phyloP scores from a whole-genome alignment of 768 basidiomycete genomes.

The Agaricus subrufescens region DNA sequence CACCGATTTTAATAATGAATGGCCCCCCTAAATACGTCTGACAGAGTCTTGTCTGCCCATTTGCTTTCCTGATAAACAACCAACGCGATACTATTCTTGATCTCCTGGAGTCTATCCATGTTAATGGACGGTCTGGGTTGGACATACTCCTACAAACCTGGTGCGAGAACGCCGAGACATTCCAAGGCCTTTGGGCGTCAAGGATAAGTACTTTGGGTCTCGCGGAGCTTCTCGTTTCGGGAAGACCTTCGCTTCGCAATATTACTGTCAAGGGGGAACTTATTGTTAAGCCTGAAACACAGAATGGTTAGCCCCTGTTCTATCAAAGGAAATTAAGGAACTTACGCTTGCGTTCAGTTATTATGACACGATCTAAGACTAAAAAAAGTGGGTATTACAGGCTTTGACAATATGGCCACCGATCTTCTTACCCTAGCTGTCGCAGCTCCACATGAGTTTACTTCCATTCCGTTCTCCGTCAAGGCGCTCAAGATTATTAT shows the following conservation, averaged over 20 bases:
- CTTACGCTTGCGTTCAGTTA: constrained; percentile 48
- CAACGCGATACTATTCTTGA: constrained; percentile 77
- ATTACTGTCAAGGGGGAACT: constrained; percentile 89
- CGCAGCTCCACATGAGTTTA: constrained; percentile 83
- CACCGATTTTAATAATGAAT: background rate
- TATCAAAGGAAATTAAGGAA: constrained; percentile 19
- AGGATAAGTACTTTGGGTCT: constrained; percentile 83
- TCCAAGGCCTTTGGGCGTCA: constrained; percentile 93
- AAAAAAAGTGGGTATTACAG: constrained; percentile 60
- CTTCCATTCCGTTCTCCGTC: constrained; percentile 80
- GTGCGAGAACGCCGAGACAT: constrained; percentile 92
- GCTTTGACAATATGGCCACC: constrained; percentile 6
- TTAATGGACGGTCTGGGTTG: constrained; percentile 63
- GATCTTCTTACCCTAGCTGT: constrained; percentile 8
- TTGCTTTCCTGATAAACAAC: constrained; percentile 88
- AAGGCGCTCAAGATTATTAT: constrained; percentile 90
- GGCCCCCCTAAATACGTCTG: background rate
- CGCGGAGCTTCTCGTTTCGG: constrained; percentile 62
- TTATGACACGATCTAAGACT: constrained; percentile 94
- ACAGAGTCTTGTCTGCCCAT: constrained; percentile 87
- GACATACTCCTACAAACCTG: constrained; percentile 87
- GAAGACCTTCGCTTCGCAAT: constrained; percentile 60
- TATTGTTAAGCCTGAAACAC: constrained; percentile 75
- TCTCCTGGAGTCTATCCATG: constrained; percentile 65
- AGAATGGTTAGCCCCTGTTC: constrained; percentile 58